These are phyloP conservation scores for Botrytis fabae DNA, from an alignment of 2,329 filamentous ascomycete species.

Conservation along the genomic window DNA sequence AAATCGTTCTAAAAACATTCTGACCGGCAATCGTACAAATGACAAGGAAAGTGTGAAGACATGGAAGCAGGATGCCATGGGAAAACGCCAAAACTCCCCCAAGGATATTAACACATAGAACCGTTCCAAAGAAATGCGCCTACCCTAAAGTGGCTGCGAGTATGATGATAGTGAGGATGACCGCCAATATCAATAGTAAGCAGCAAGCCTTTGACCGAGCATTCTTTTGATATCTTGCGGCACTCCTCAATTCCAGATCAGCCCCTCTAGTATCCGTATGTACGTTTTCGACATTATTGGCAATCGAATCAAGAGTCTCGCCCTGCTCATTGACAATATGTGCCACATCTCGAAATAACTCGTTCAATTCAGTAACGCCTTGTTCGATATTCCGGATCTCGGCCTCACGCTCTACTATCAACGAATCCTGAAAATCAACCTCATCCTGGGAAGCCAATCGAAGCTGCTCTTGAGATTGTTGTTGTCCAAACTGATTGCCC, in stretches of 20 bases:
- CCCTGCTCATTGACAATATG: slow-evolving; percentile 96
- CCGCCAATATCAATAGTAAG: slow-evolving; percentile 79
- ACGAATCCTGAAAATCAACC: slow-evolving; percentile 93
- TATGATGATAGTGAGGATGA: slow-evolving; percentile 87
- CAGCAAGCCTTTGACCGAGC: slow-evolving; percentile 94
- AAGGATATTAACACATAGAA: slow-evolving; percentile 21
- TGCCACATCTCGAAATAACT: slow-evolving; percentile 95
- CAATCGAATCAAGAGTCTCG: slow-evolving; percentile 81
- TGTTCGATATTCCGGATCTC: slow-evolving; percentile 98
- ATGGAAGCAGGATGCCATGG: background rate
- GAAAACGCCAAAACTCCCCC: slow-evolving; percentile 25
- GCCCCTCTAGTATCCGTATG: slow-evolving; percentile 80
- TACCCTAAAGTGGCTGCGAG: slow-evolving; percentile 80
- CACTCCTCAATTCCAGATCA: slow-evolving; percentile 80
- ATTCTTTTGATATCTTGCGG: slow-evolving; percentile 90
- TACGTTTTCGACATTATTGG: slow-evolving; percentile 82
- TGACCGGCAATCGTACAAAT: background rate
- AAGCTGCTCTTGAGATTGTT: slow-evolving; percentile 72
- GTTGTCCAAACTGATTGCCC: slow-evolving; percentile 47
- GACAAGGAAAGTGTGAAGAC: slow-evolving; percentile 9
- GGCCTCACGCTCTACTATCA: slow-evolving; percentile 94
- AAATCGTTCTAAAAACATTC: slow-evolving; percentile 13
- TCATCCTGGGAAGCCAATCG: slow-evolving; percentile 88
- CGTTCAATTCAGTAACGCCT: slow-evolving; percentile 91
- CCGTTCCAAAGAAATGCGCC: slow-evolving; percentile 2